Evolutionary conservation across 192 early-diverging fungal genomes (phyloP), one percentile per base, ranked within the genome.

Genomic region (Kappamyces sp.): DNA sequence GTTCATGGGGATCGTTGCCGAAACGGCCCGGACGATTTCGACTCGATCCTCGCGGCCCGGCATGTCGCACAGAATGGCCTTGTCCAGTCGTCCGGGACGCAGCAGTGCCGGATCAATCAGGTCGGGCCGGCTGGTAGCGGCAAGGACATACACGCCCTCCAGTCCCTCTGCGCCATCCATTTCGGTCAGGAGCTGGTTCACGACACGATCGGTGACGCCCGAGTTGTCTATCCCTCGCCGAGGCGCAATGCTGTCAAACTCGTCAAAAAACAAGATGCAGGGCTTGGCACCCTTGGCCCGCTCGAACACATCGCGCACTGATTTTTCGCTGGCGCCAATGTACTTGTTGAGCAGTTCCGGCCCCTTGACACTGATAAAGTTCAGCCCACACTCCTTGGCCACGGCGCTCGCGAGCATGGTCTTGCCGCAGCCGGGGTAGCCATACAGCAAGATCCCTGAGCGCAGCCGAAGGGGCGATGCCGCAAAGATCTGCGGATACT

Each of bases 81-180:
- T 88, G 67, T 98, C 95, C 49, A 98, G 72, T 33, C 95, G 76
- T 5, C 92, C 92, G 2, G 92, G 89, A 13, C 92, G 75, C 42
- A 91, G 63, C n/a, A 94, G 59, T 8, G 92, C 92, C 5, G 89
- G 93, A 55, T 99, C 96, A 48, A 99, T 87, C 39, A 85, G 74
- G 48, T 86, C 77, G 0, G 93, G 86, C 47, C 87, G 77, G 64
- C 89, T 95, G 2, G 91, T 97, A 0, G 96, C 96, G 4, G 92
- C 96, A 54, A 99, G 70, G 10, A 99, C 94, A 66, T 95, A 99
- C 1, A 99, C 96, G 39, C 96, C 96, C 41, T 87, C 84, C 8
- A 97, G 69, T 0, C 93, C 93, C 71, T 99, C 93, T 0, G 96
- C 96, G 61, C 96, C 96, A 67, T 99, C 96, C 92, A 99, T 95